Evolutionary conservation across 495 filamentous ascomycete species (phyloP), one percentile per base, ranked within the genome.

Genomic region (Chaetomium fimeti): DNA sequence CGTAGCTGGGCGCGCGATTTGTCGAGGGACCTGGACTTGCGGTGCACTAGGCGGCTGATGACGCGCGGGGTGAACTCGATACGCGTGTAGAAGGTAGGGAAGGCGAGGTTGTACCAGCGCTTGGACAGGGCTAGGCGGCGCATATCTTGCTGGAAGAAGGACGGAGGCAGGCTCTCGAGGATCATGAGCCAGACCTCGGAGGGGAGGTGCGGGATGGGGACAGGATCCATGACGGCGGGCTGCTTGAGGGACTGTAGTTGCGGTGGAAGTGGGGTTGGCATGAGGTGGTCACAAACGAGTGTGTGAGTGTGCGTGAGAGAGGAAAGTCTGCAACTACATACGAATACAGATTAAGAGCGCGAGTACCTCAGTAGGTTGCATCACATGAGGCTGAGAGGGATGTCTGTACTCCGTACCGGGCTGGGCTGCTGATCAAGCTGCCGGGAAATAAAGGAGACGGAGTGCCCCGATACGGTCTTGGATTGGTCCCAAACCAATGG

Each of bases 101-200:
- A 65, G 38, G 64, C 58, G n/a, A 71, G 66, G 57, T 16, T 54
- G 51, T 71, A 69, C 69, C 69, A 71, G 40, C 52, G 62, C 27
- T 56, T 65, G 49, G 54, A 71, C 49, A 71, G 45, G 55, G 62
- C 36, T 6, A 71, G 64, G 32, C 66, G 66, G 60, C 61, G 28
- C 24, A 71, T 58, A 52, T 71, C 60, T 18, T 65, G 22, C 24
- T 71, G 69, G 60, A 69, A 71, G 57, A 71, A 71, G 15, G 59
- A 64, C 3, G 54, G 43, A 11, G 64, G 64, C 0, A 71, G 64
- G 22, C 24, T 38, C 28, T 67, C 64, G 61, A 71, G 62, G 55
- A 71, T 65, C 51, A 69, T 60, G 2, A 69, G 27, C 66, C 64
- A 66, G 38, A 71, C 58, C 56, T 71, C 69, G 32, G 64, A 13